Percentiles rank a stretch among this genome's conserved stretches.
Conservation (phyloP, 2,329 filamentous ascomycete species). For the Monosporascus cannonballus region DNA sequence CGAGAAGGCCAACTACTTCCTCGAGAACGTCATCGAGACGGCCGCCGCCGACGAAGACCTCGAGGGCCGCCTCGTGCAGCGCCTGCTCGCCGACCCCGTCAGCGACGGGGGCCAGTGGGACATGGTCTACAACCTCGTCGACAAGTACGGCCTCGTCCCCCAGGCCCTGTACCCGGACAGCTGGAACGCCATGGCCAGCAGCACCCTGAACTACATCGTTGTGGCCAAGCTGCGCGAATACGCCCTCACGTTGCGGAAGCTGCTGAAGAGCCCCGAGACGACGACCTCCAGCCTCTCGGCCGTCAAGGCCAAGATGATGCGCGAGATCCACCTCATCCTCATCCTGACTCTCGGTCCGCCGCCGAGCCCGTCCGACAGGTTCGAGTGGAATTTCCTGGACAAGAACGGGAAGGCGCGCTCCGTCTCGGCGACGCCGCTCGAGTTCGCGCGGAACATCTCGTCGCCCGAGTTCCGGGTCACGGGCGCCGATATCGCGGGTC, state of each 20-base stretch:
- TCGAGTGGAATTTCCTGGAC: slow-evolving; percentile 77
- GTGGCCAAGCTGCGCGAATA: slow-evolving; percentile 86
- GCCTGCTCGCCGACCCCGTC: slow-evolving; percentile 61
- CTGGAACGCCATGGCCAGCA: slow-evolving; percentile 69
- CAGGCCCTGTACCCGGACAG: slow-evolving; percentile 76
- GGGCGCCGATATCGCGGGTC: slow-evolving; percentile 54
- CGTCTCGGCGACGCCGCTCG: slow-evolving; percentile 59
- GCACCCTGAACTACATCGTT: slow-evolving; percentile 64
- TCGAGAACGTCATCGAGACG: slow-evolving; percentile 77
- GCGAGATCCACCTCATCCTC: slow-evolving; percentile 74
- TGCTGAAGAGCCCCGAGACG: slow-evolving; percentile 36
- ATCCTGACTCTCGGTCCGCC: slow-evolving; percentile 78
- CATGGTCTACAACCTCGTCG: slow-evolving; percentile 80
- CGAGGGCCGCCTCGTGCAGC: slow-evolving; percentile 67
- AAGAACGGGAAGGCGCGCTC: slow-evolving; percentile 57
- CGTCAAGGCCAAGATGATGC: slow-evolving; percentile 68
- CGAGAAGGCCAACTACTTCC: slow-evolving; percentile 85
- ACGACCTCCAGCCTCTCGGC: slow-evolving; percentile 34
- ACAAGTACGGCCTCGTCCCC: slow-evolving; percentile 85
- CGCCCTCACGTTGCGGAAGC: slow-evolving; percentile 61
- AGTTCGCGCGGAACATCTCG: slow-evolving; percentile 65
- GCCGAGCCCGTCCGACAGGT: slow-evolving; percentile 60
- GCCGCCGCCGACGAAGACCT: slow-evolving; percentile 58
- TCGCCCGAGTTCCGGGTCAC: slow-evolving; percentile 53
- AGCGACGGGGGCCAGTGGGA: slow-evolving; percentile 87